phyloP scores from a whole-genome alignment of 2,329 filamentous ascomycete species.

The Chalaropsis ovoidea region DNA sequence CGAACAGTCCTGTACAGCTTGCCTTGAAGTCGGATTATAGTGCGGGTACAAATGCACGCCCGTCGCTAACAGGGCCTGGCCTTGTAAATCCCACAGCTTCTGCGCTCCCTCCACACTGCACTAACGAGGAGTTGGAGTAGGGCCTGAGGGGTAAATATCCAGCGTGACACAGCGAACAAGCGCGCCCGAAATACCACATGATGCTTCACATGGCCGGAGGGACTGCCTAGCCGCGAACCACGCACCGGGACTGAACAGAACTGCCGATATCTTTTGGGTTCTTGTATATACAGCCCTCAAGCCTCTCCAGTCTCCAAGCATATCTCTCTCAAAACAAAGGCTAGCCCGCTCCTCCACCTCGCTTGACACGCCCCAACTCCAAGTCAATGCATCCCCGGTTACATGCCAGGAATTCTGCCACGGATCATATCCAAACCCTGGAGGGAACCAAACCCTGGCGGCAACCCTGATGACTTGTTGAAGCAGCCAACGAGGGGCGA shows the following conservation, averaged over 20 bases:
- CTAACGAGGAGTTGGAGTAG: neutral
- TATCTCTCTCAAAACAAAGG: too few relatives aligned
- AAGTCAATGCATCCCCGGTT: too few relatives aligned
- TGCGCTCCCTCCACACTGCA: neutral
- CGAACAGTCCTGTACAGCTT: neutral
- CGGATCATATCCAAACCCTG: neutral
- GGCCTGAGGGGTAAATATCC: neutral
- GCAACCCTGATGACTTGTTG: too few relatives aligned
- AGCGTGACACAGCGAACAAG: neutral
- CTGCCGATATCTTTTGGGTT: too few relatives aligned
- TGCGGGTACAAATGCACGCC: neutral
- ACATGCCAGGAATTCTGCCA: neutral
- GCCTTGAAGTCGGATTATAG: neutral
- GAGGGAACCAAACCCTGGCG: neutral
- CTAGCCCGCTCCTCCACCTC: too few relatives aligned
- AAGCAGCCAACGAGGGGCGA: neutral
- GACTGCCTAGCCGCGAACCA: neutral
- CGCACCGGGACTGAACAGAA: too few relatives aligned
- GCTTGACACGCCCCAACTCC: too few relatives aligned
- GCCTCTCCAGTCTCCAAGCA: too few relatives aligned
- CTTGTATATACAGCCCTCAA: too few relatives aligned
- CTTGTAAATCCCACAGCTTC: slow-evolving; percentile 6
- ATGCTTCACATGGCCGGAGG: neutral
- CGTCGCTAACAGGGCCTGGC: neutral
- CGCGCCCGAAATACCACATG: neutral